These are phyloP conservation scores for Macrolepiota albuminosa DNA, from an alignment of 768 basidiomycete species.

Conservation along the genomic window DNA sequence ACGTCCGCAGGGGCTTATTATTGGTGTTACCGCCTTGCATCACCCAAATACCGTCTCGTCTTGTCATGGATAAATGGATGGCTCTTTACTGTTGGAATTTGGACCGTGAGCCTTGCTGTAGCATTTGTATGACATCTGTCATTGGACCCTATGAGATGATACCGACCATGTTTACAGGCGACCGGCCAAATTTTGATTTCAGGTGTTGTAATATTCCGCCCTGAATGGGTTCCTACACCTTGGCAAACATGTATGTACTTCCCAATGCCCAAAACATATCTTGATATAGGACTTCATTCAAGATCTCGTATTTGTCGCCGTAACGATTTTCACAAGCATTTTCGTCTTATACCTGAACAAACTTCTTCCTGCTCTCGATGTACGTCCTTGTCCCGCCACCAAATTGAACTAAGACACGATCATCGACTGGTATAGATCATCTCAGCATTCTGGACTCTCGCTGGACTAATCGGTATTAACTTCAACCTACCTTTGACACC, in stretches of 20 bases:
- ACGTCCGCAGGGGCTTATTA: conserved; percentile 63
- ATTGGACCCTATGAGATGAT: neutral
- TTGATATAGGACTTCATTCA: neutral
- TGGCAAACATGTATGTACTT: conserved; percentile 53
- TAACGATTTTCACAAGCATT: conserved; percentile 40
- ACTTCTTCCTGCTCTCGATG: conserved; percentile 46
- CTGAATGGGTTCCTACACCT: conserved; percentile 50
- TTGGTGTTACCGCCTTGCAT: conserved; percentile 60
- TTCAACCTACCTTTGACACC: neutral
- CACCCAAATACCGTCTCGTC: conserved; percentile 45
- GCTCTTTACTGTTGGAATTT: conserved; percentile 64
- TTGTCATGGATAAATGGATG: conserved; percentile 67
- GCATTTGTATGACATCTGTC: conserved; percentile 41
- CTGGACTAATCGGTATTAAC: conserved; percentile 44
- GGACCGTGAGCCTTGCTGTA: conserved; percentile 61
- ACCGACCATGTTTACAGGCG: conserved; percentile 27
- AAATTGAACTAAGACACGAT: neutral
- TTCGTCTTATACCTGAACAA: conserved; percentile 56
- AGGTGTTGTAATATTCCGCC: conserved; percentile 51
- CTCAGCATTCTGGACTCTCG: conserved; percentile 58
- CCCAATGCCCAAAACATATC: neutral
- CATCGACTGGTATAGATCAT: conserved; percentile 31
- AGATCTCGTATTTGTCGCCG: conserved; percentile 55
- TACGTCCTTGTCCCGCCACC: conserved; percentile 11
- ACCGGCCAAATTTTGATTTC: conserved; percentile 58